These are phyloP conservation scores for Gilbertella persicaria DNA, from an alignment of 371 early-diverging fungal genomes.

Conservation along the genomic window DNA sequence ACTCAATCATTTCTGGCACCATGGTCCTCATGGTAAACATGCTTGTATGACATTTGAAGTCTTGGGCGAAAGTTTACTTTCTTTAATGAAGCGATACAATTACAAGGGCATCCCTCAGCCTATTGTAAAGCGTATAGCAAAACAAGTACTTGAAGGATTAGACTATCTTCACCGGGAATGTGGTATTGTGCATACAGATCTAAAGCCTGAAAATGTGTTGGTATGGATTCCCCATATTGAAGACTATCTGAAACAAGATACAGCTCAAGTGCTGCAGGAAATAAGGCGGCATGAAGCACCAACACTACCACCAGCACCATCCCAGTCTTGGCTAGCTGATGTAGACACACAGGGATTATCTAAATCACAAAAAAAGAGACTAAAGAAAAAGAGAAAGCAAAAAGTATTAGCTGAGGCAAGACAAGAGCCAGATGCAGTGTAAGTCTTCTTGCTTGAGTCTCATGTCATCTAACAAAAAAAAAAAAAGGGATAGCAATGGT, in stretches of 20 bases:
- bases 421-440: neutral
- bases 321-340: slow-evolving; percentile 6
- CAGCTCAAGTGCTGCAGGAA: slow-evolving; percentile 17
- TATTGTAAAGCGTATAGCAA: slow-evolving; percentile 85
- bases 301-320: neutral
- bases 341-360: slow-evolving; percentile 23
- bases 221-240: slow-evolving; percentile 88
- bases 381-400: slow-evolving; percentile 35
- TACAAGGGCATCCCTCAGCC: slow-evolving; percentile 77
- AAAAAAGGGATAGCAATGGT: no score
- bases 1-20: slow-evolving; percentile 85
- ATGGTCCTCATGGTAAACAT: slow-evolving; percentile 91
- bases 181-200: slow-evolving; percentile 97
- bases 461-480: no score
- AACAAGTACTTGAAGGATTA: slow-evolving; percentile 87
- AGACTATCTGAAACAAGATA: slow-evolving; percentile 26
- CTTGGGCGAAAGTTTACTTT: slow-evolving; percentile 91
- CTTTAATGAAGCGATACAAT: slow-evolving; percentile 73
- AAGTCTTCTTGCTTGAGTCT: no score
- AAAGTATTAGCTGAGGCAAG: slow-evolving; percentile 17
- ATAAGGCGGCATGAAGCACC: slow-evolving; percentile 7
- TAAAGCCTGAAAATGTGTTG: slow-evolving; percentile 97
- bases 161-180: slow-evolving; percentile 95
- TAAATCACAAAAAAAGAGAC: slow-evolving; percentile 40
- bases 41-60: slow-evolving; percentile 98